phyloP scores from a whole-genome alignment of 2,329 filamentous ascomycete species.

The Penicillium sp. region DNA sequence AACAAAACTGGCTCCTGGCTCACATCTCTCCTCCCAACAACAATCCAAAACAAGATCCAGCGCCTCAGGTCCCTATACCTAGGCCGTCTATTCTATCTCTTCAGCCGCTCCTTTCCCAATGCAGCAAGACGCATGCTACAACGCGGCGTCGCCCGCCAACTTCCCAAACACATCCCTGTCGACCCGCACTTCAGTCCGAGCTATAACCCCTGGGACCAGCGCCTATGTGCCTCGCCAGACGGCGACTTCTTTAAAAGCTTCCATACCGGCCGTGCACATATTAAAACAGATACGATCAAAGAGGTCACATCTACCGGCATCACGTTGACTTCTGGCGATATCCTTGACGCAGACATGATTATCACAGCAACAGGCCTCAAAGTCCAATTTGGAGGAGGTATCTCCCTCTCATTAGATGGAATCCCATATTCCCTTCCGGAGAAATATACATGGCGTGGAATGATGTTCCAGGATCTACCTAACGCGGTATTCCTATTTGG shows the following conservation, averaged over 20 bases:
- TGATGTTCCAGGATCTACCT: constrained; percentile 40
- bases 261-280: constrained; percentile 45
- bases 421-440: constrained; percentile 18
- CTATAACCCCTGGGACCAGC: constrained; percentile 68
- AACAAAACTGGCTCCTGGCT: constrained; percentile 18
- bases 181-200: constrained; percentile 62
- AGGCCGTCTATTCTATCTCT: neutral
- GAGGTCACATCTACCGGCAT: constrained; percentile 48
- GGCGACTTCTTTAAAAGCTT: constrained; percentile 57
- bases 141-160: constrained; percentile 18
- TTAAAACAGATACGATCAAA: constrained; percentile 55
- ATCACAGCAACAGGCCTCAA: constrained; percentile 42
- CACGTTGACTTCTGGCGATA: constrained; percentile 40
- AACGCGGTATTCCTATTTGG: constrained; percentile 37
- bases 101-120: neutral
- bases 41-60: neutral
- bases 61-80: neutral
- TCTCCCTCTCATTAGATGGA: constrained; percentile 30
- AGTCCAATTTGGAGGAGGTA: constrained; percentile 32
- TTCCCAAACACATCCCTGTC: constrained; percentile 54
- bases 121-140: neutral
- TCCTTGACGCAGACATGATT: constrained; percentile 36
- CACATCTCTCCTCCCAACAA: neutral
- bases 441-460: constrained; percentile 36
- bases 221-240: constrained; percentile 64